Evolutionary conservation across 1,284 basidiomycete species (phyloP), one percentile per base, ranked within the genome.

Genomic region (Cryptococcus amylolentus): DNA sequence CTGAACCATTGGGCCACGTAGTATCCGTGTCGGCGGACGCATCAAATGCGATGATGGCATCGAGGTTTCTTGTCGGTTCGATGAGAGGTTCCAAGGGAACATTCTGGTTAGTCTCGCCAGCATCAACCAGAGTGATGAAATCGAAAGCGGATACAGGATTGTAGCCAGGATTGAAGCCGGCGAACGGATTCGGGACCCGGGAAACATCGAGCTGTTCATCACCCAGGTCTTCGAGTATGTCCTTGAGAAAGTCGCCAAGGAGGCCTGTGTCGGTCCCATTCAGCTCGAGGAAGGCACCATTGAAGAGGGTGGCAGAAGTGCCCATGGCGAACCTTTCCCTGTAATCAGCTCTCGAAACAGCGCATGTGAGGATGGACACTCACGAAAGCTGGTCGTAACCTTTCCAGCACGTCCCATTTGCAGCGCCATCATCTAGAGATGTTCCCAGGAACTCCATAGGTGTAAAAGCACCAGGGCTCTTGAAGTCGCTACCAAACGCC

Each of bases 31-130:
- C 82, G 40, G 79, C 80, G 0, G 78, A 79, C n/a, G 73, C 74
- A 66, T 84, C 82, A 27, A 82, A 75, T 0, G 80, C 81, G 51
- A 83, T 57, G 62, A 84, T 78, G 38, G 79, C 67, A 62, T 84
- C 82, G 51, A 83, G 69, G 4, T 67, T 63, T 35, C 82, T 75
- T 9, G 71, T 70, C 16, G 80, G 77, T 58, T 80, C 70, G 26
- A 83, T 67, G 1, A 83, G 73, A 1, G 82, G 81, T 58, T 80
- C 80, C 40, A 83, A 62, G 0, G 81, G 81, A 38, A 82, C 68
- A 64, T 81, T 81, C 52, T 79, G 75, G 62, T 77, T 76, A 37
- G 77, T 75, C 63, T 78, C 74, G 18, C 80, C 80, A 2, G 77
- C 80, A 59, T 81, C 80, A 42, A 80, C 73, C n/a, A 81, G 68